Base-by-base conservation (phyloP, 768 basidiomycete species). In the Mycena metata region DNA sequence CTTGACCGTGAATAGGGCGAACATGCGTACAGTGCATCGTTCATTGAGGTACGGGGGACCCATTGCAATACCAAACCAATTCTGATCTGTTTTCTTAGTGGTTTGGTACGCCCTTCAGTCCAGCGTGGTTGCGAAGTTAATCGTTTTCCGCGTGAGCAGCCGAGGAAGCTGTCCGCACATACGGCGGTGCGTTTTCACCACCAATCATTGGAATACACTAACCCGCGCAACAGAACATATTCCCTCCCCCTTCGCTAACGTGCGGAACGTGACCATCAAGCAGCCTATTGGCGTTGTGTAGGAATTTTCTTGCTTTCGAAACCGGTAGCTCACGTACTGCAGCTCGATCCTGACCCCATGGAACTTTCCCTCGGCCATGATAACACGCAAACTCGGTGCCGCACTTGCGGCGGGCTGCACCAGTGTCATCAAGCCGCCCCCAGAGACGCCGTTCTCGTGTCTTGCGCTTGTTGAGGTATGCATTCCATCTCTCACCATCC, bases 331-430 rank as follows among this genome's bases (percentile, higher is more conserved):
- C 45, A 60, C 15, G 19, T 35, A 23, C 36, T 57, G 33, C 70
- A 95, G 93, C 11, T 90, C 91, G 8, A 93, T 95, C 70, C 71
- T 94, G 46, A 94, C 93, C 0, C 93, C 93, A 41, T 94, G 93
- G 94, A 96, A 98, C 79, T 98, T 98, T 82, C 96, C 96, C 2
- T 95, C 93, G 26, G 94, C 95, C 0, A 96, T 96, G 95, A 93
- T 95, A 23, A 92, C 93, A 0, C 91, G 95, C n/a, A 96, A 96
- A 79, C 82, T 96, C 17, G 94, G 89, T 30, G 89, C 95, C 33
- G 95, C 94, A 24, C 86, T 99, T 17, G 97, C 96, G 2, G 96
- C 96, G 17, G 98, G 98, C n/a, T 98, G 97, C 77, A 98, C 97
- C 0, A 86, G 91, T 0, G 96, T 99, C 52, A 90, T 98, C 78